Evolutionary conservation across 192 early-diverging fungal genomes (phyloP).

Genomic region (Gryganskiella cystojenkinii): DNA sequence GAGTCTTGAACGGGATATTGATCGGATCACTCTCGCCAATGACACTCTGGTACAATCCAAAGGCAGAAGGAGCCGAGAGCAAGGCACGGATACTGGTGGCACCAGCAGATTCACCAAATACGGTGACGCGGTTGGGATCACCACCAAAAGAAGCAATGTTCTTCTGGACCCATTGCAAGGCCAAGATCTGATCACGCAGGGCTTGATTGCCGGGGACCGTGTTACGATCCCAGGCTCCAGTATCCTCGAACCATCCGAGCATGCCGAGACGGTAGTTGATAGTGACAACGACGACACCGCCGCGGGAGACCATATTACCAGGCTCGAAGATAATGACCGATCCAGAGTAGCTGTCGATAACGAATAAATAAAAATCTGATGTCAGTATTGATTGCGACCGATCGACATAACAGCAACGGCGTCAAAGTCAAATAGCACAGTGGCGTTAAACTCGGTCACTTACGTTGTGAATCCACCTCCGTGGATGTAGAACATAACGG

Average conservation of each 20-base stretch:
- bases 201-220: slow-evolving; percentile 32
- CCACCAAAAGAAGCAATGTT: slow-evolving; percentile 69
- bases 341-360: slow-evolving; percentile 25
- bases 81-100: slow-evolving; percentile 51
- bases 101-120: slow-evolving; percentile 50
- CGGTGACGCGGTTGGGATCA: slow-evolving; percentile 58
- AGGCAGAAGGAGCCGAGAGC: slow-evolving; percentile 45
- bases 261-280: slow-evolving; percentile 50
- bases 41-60: slow-evolving; percentile 53
- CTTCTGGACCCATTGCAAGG: slow-evolving; percentile 64
- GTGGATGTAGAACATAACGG: slow-evolving; percentile 45
- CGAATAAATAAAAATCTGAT: neutral
- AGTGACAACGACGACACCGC: slow-evolving; percentile 45
- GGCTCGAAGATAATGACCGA: slow-evolving; percentile 34
- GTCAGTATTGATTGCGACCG: no score
- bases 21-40: slow-evolving; percentile 58
- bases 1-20: slow-evolving; percentile 43
- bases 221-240: neutral
- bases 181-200: slow-evolving; percentile 63
- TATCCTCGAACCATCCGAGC: slow-evolving; percentile 36
- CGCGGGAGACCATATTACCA: slow-evolving; percentile 44
- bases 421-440: neutral
- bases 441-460: neutral
- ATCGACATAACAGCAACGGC: neutral
- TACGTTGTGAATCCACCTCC: slow-evolving; percentile 34